Base-by-base conservation (phyloP, 345 rosid species). In the Microcos paniculata region DNA sequence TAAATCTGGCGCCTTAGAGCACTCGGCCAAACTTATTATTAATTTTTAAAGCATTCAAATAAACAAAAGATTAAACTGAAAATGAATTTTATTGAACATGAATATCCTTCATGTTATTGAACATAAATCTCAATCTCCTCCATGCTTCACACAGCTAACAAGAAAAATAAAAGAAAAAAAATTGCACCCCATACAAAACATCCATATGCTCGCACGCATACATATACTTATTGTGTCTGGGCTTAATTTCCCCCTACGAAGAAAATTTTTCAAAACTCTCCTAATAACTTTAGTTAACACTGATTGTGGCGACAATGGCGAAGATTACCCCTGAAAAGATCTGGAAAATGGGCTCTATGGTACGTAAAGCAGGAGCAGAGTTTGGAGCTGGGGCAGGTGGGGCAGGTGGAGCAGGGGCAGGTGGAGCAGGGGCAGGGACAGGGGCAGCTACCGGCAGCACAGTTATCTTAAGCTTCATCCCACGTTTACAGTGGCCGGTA, bases 1-100 rank as follows among this genome's bases (percentile, higher is more conserved):
- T 92, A 88, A 91, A 88, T 92, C 93, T 89, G 94, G 94, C 97
- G 96, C 94, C 96, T 92, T 88, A 89, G 97, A 92, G 94, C 97
- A 92, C 94, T 94, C 96, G 94, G 94, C 98, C 94, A 92, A 94
- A 94, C 94, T 2, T 35, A 6, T 2, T 35, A 35, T 35, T 6
- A 2, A 35, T 35, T 35, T 35, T 6, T 35, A 2, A 35, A 35
- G 6, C 2, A 35, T 35, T 35, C 3, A 35, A 2, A 6, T 6
- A 35, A 35, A 35, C 6, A 35, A 35, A 2, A 35, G 6, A 35
- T 35, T 35, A 35, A 35, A 48, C 16, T 48, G 19, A 48, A 48
- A 15, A 48, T 2, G 5, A 48, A 5, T 14, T 14, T 15, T 14
- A 48, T 48, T 48, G 19, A 48, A 48, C 19, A 48, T 15, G 4